A percentile compares a stretch with the other conserved stretches of the same genome.
These are phyloP conservation scores for Nicotiana obtusifolia DNA, from an alignment of 257 asterid genomes.

Conservation along the genomic window DNA sequence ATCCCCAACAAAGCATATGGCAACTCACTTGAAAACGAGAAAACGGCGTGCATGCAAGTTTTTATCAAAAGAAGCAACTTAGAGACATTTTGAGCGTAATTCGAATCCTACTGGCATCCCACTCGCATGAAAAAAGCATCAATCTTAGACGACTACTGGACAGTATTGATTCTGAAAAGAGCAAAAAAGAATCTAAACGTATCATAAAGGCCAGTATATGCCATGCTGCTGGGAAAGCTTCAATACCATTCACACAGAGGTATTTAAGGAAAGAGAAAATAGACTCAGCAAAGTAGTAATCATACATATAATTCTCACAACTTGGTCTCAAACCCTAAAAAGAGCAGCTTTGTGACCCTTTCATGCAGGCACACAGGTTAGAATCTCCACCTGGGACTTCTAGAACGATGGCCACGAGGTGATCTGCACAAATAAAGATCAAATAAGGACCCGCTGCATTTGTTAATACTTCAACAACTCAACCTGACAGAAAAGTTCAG, in stretches of 20 bases:
- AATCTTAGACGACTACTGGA: background rate
- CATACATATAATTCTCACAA: conserved; percentile 4
- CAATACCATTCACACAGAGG: background rate
- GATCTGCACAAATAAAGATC: conserved; percentile 43
- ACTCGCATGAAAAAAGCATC: background rate
- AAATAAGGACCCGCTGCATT: background rate
- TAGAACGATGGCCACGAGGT: conserved; percentile 78
- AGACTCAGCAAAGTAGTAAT: background rate
- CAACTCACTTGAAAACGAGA: background rate
- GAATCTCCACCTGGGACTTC: conserved; percentile 89
- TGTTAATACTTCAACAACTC: background rate
- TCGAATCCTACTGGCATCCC: background rate
- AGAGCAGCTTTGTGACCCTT: background rate
- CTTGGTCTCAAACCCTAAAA: background rate
- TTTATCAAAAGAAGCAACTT: background rate
- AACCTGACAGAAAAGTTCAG: background rate
- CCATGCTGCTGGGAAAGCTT: background rate
- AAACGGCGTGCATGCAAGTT: background rate
- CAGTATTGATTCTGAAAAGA: background rate
- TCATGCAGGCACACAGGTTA: conserved; percentile 19
- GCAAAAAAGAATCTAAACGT: background rate
- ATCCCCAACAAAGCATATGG: background rate
- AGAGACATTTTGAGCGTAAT: background rate
- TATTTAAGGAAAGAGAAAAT: background rate
- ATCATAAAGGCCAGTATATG: background rate